Evolutionary conservation across 2,329 filamentous ascomycete species (phyloP).

Genomic region (Aureobasidium sp.): DNA sequence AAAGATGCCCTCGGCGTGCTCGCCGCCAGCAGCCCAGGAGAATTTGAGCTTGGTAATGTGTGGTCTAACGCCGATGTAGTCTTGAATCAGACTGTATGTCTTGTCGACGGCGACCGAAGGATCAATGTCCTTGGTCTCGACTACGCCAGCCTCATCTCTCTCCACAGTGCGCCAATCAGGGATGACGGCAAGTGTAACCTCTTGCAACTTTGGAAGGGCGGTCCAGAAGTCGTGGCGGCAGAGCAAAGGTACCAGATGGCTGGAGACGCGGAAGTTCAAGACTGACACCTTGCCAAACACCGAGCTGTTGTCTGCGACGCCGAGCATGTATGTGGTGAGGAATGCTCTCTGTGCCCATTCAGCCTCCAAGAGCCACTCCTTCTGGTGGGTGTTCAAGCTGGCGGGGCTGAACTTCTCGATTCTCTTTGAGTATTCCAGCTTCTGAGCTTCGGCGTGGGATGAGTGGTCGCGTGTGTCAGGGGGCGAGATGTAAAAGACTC

Average conservation of each 20-base stretch:
- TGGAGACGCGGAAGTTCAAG: constrained; percentile 59
- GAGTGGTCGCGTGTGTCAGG: not conserved
- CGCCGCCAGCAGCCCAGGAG: constrained; percentile 62
- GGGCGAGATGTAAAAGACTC: not conserved
- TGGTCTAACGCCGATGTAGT: constrained; percentile 36
- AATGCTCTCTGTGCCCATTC: constrained; percentile 64
- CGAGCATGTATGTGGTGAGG: constrained; percentile 59
- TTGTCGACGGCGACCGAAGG: constrained; percentile 46
- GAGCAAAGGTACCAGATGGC: constrained; percentile 51
- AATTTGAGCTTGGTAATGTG: constrained; percentile 55
- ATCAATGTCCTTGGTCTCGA: constrained; percentile 42
- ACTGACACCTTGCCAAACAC: constrained; percentile 51
- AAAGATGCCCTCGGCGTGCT: constrained; percentile 55
- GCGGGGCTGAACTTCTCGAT: constrained; percentile 1
- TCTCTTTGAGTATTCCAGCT: not conserved
- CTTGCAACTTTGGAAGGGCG: constrained; percentile 47
- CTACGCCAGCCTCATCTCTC: constrained; percentile 45
- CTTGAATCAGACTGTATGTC: constrained; percentile 48
- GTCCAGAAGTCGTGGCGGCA: constrained; percentile 56
- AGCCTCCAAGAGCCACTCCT: constrained; percentile 61
- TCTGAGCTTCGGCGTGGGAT: not conserved
- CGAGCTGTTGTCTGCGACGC: constrained; percentile 53
- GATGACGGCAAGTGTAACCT: constrained; percentile 54
- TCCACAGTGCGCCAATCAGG: constrained; percentile 59
- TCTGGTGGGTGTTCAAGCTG: constrained; percentile 44